Evolutionary conservation across 768 basidiomycete species (phyloP).

Genomic region (Tulasnella calospora): DNA sequence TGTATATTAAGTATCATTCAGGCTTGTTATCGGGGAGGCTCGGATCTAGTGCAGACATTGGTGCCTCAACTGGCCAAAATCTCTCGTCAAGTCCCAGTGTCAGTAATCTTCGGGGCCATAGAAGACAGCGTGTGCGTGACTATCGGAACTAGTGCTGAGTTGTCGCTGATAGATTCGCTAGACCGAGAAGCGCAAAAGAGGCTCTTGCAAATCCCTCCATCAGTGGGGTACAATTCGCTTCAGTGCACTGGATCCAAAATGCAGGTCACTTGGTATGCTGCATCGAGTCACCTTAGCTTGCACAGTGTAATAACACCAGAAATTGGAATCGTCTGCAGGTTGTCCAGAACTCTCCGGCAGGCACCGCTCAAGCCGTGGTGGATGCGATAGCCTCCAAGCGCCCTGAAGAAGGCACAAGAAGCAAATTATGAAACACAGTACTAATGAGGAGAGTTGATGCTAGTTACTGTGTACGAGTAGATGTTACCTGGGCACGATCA

Average conservation of each 20-base stretch:
- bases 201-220: constrained; percentile 7
- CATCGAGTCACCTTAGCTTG: neutral
- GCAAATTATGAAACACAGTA: neutral
- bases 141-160: neutral
- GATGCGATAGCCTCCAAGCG: neutral
- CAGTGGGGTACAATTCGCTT: neutral
- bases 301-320: neutral
- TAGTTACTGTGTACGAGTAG: neutral
- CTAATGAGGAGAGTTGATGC: neutral
- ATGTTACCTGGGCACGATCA: neutral
- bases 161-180: neutral
- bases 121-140: constrained; percentile 7
- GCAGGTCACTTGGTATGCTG: constrained; percentile 16
- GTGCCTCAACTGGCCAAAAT: neutral
- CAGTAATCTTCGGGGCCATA: neutral
- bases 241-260: constrained; percentile 13
- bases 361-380: constrained; percentile 8
- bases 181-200: neutral
- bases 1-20: neutral
- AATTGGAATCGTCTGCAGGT: neutral
- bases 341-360: constrained; percentile 12
- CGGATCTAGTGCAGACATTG: neutral
- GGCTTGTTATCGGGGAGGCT: constrained; percentile 22
- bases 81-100: constrained; percentile 13
- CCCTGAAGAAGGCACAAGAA: neutral